Conservation (phyloP, 164 flowering plant species). For the Magnolia sinica region DNA sequence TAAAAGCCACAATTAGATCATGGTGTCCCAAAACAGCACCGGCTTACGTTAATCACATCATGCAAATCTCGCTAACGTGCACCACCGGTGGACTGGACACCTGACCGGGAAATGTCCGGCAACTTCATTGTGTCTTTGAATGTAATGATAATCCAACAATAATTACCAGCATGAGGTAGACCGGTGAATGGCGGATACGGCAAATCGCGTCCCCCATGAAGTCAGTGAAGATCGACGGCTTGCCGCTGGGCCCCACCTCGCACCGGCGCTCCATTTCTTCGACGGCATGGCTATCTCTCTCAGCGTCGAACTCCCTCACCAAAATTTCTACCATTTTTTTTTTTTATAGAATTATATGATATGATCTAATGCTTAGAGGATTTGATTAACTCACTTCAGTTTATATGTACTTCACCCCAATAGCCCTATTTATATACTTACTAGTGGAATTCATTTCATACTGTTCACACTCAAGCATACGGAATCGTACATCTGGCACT, state of each 20-base stretch:
- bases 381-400: neutral
- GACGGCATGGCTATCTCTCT: slow-evolving; percentile 43
- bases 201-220: slow-evolving; percentile 68
- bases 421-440: neutral
- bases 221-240: slow-evolving; percentile 53
- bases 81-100: neutral
- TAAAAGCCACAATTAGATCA: neutral
- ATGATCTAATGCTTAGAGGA: neutral
- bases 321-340: neutral
- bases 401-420: neutral
- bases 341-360: neutral
- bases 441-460: neutral
- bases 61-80: neutral
- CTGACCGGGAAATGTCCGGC: neutral
- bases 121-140: too few relatives aligned
- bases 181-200: slow-evolving; percentile 50
- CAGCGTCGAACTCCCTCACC: slow-evolving; percentile 56
- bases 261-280: slow-evolving; percentile 60
- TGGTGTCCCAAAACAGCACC: too few relatives aligned
- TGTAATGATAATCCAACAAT: neutral
- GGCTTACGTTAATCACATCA: too few relatives aligned
- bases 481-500: neutral
- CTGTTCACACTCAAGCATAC: neutral
- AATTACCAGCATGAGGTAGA: slow-evolving; percentile 58
- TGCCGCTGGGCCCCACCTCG: slow-evolving; percentile 47